phyloP scores from a whole-genome alignment of 75 land plant genomes.

The Sequoia sempervirens region DNA sequence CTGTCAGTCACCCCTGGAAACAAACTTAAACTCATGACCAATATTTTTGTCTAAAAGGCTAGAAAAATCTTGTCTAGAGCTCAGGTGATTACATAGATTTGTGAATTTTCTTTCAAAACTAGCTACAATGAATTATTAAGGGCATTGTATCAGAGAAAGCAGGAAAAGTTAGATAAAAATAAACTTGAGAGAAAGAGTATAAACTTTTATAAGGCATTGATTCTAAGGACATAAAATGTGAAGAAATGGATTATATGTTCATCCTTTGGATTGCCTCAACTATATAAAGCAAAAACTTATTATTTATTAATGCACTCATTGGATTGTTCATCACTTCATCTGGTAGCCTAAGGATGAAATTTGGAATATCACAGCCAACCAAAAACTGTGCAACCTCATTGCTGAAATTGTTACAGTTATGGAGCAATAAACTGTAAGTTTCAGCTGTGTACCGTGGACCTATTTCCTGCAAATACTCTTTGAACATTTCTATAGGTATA shows the following conservation, averaged over 20 bases:
- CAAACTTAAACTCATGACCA: too few relatives aligned
- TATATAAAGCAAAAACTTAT: slow-evolving; percentile 12
- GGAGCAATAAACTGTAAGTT: slow-evolving; percentile 66
- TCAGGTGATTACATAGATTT: too few relatives aligned
- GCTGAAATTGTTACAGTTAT: slow-evolving; percentile 96
- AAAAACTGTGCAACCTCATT: slow-evolving; percentile 90
- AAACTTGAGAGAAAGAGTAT: not conserved
- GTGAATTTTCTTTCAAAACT: too few relatives aligned
- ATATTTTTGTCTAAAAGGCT: too few relatives aligned
- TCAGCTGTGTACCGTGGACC: slow-evolving; percentile 77
- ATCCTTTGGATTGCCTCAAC: not conserved
- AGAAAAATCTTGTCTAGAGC: too few relatives aligned
- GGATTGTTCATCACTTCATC: slow-evolving; percentile 86
- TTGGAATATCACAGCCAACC: slow-evolving; percentile 72
- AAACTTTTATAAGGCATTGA: not conserved
- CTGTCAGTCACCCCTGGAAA: too few relatives aligned
- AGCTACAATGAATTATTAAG: too few relatives aligned
- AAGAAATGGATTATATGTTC: not conserved
- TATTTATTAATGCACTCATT: slow-evolving; percentile 82
- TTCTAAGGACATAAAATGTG: not conserved
- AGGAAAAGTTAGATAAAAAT: not conserved
- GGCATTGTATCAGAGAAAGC: slow-evolving; percentile 63
- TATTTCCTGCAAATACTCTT: slow-evolving; percentile 78
- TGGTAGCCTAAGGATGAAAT: slow-evolving; percentile 74
- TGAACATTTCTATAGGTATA: slow-evolving; percentile 86